Evolutionary conservation across 176 grass and related monocot species (phyloP).

Genomic region (Hsuehochloa calcarea): DNA sequence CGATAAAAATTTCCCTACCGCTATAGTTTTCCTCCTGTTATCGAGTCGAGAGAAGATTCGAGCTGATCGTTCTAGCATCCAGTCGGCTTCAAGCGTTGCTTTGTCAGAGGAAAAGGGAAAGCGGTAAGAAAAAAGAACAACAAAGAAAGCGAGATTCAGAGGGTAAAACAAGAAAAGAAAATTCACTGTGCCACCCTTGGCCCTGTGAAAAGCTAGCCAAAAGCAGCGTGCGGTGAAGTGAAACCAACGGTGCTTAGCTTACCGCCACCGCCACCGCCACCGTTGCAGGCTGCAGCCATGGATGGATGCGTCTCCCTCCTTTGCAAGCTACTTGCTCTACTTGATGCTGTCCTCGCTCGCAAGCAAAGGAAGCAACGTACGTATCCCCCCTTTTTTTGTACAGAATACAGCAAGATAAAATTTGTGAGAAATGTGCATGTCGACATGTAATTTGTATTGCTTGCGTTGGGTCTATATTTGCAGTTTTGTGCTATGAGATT

Average conservation of each 20-base stretch:
- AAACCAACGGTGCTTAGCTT: neutral
- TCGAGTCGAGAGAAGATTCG: neutral
- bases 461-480: neutral
- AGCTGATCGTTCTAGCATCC: neutral
- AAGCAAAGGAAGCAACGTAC: neutral
- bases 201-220: neutral
- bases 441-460: neutral
- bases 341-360: neutral
- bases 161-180: neutral
- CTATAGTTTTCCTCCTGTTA: too few relatives aligned
- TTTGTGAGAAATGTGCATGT: neutral
- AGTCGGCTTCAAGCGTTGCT: neutral
- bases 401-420: neutral
- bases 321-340: neutral
- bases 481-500: too few relatives aligned
- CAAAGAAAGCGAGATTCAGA: neutral
- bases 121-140: neutral
- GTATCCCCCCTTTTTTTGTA: neutral
- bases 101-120: neutral
- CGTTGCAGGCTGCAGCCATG: too few relatives aligned
- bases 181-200: neutral
- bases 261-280: neutral
- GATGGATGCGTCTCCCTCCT: constrained; percentile 14
- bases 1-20: too few relatives aligned
- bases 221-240: neutral